Evolutionary conservation across 116 monocot species (phyloP), one percentile per base, ranked within the genome.

Genomic region (Cymodocea nodosa): DNA sequence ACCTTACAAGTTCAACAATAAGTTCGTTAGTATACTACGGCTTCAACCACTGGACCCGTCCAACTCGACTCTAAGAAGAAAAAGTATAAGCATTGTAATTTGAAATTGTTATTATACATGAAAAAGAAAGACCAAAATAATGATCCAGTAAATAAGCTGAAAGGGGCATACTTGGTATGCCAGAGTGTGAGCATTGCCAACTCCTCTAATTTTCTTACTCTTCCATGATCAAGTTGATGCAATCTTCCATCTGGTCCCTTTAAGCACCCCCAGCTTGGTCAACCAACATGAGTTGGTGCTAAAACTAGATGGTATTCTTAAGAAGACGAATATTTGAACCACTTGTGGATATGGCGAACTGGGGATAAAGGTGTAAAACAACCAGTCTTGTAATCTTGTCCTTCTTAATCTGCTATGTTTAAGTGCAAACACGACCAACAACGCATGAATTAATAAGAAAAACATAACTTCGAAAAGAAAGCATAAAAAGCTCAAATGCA

Each of bases 181-280:
- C 54, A 95, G 83, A 68, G 79, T 84, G 52, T 95, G 95, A 15
- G 60, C 36, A 59, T 95, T 95, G 40, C 25, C 18, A 30, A 85
- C 71, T 73, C 90, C 90, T 76, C 95, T 90, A 49, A 76, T 79
- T 69, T 81, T 95, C 61, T 82, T 82, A 67, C 70, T 95, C 90
- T 51, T 71, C 51, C 87, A 95, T 90, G 64, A 95, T 95, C 79
- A 95, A 76, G 61, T 44, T 39, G 19, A 90, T 77, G 68, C 90
- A 95, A 4, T 90, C 87, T 73, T 95, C 95, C 87, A 90, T 95
- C 73, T 95, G 90, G 68, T 87, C 90, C 80, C 70, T 81, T 63
- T 95, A 95, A n/a, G 90, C 90, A 85, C 90, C 95, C 68, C 90
- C 90, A 59, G 95, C 90, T 52, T 90, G 63, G 70, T 83, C 80